These are phyloP conservation scores for Calonectria honghensis DNA, from an alignment of 2,329 filamentous ascomycete genomes.

Conservation along the genomic window DNA sequence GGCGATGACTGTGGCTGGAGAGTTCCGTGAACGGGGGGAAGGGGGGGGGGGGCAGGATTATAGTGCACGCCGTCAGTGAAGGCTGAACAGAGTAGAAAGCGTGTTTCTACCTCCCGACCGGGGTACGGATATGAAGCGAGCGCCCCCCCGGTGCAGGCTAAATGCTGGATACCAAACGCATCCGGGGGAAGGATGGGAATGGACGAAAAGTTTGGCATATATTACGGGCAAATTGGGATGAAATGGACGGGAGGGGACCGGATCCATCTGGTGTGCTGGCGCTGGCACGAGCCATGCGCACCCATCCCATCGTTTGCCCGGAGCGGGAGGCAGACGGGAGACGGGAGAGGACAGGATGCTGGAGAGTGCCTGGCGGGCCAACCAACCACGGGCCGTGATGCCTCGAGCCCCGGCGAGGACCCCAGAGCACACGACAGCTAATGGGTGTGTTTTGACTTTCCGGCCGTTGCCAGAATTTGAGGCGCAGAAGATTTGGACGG, in stretches of 20 bases:
- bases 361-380: conserved; percentile 17
- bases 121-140: conserved; percentile 14
- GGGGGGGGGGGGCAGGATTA: not conserved
- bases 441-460: conserved; percentile 20
- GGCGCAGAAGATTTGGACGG: conserved; percentile 25
- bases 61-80: conserved; percentile 3
- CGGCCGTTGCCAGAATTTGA: conserved; percentile 21
- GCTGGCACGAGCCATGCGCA: conserved; percentile 33
- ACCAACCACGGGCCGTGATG: conserved; percentile 22
- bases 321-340: conserved; percentile 6
- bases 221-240: conserved; percentile 32
- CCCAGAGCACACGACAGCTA: conserved; percentile 16
- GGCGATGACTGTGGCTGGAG: conserved; percentile 33
- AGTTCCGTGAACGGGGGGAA: conserved; percentile 4
- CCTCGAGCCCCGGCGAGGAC: not conserved
- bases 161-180: conserved; percentile 15
- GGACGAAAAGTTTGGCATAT: conserved; percentile 25
- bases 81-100: conserved; percentile 1
- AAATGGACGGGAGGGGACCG: conserved; percentile 34
- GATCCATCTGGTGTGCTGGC: conserved; percentile 28
- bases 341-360: conserved; percentile 2
- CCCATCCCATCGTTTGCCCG: conserved; percentile 8
- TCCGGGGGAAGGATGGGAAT: conserved; percentile 22
- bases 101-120: conserved; percentile 16
- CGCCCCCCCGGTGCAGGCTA: conserved; percentile 7